These are phyloP conservation scores for Osmanthus fragrans DNA, from an alignment of 257 asterid species.

Conservation along the genomic window DNA sequence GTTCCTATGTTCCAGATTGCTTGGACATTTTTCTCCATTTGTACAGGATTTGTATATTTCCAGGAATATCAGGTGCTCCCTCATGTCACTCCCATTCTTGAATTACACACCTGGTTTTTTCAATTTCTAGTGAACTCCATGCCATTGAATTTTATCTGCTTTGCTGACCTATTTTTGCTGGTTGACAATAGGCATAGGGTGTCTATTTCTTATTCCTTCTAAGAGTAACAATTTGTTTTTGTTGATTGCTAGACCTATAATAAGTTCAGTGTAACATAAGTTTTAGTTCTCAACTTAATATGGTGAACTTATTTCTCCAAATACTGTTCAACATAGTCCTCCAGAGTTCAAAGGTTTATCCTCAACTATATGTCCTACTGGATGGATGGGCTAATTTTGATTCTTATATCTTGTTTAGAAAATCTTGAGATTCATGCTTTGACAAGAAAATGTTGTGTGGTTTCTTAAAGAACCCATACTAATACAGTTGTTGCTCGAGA, in stretches of 20 bases:
- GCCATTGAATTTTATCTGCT: slow-evolving; percentile 1
- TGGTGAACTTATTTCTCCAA: slow-evolving; percentile 9
- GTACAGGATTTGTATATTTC: slow-evolving; percentile 97
- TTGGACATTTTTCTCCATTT: slow-evolving; percentile 96
- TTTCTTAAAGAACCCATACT: not conserved
- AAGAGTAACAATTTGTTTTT: not conserved
- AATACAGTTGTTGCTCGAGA: not conserved
- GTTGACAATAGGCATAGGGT: slow-evolving; percentile 4
- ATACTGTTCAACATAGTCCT: slow-evolving; percentile 9
- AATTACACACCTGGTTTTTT: not conserved
- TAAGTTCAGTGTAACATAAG: not conserved
- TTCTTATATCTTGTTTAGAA: too few relatives aligned
- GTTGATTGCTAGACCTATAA: slow-evolving; percentile 2
- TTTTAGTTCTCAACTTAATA: not conserved
- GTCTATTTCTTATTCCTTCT: not conserved
- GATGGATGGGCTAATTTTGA: too few relatives aligned
- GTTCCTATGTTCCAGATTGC: slow-evolving; percentile 99
- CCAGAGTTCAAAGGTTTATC: not conserved
- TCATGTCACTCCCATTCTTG: slow-evolving; percentile 4
- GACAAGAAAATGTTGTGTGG: not conserved
- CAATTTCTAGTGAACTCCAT: not conserved
- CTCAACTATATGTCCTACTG: not conserved
- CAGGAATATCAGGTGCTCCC: slow-evolving; percentile 89
- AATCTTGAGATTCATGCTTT: too few relatives aligned
- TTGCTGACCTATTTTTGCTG: slow-evolving; percentile 1